Base-by-base conservation (phyloP, 2,329 filamentous ascomycete species). In the Colletotrichum lupini region DNA sequence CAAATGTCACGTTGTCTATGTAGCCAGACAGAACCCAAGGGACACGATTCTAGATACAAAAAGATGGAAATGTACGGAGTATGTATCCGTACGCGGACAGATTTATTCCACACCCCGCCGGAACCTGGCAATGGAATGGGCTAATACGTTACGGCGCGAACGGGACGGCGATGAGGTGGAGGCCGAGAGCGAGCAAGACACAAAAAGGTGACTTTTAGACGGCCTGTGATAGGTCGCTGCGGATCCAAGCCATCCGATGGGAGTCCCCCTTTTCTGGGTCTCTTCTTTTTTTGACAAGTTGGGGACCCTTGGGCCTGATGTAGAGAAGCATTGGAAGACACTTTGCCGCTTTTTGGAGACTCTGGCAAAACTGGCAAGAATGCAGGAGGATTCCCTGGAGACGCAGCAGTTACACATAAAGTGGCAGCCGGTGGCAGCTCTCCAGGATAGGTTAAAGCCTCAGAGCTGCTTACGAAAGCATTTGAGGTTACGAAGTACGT, bases 191-290 rank as follows among this genome's bases (percentile, higher is more conserved):
- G 58, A 72, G 58, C 28, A 32, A 24, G 55, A 49, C 9, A 12
- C 16, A 32, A 52, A 56, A 64, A 70, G 30, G 67, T 73, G 71
- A 73, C 67, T 73, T 73, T 73, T 73, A 66, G 46, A 30, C 46
- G 60, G 56, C 70, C 56, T 63, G 26, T 72, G 68, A 74, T 74
- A 67, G 72, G 72, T 42, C 35, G 46, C 49, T 55, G 58, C 72
- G 72, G 68, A 74, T 72, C 57, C 62, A 74, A 61, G 62, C 35
- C 30, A 58, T 68, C 72, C 68, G 68, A 58, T 37, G 60, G 32
- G 19, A 61, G 19, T 12, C 42, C 42, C 68, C 56, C 46, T 58
- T 53, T 57, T 57, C 57, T 72, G 63, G 68, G 60, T 30, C 53
- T 37, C 26, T 26, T 26, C 4, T 11, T 19, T 16, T 19, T 52